Base-by-base conservation (phyloP, 2,329 filamentous ascomycete genomes). In the Phaeosphaeriaceae sp. region DNA sequence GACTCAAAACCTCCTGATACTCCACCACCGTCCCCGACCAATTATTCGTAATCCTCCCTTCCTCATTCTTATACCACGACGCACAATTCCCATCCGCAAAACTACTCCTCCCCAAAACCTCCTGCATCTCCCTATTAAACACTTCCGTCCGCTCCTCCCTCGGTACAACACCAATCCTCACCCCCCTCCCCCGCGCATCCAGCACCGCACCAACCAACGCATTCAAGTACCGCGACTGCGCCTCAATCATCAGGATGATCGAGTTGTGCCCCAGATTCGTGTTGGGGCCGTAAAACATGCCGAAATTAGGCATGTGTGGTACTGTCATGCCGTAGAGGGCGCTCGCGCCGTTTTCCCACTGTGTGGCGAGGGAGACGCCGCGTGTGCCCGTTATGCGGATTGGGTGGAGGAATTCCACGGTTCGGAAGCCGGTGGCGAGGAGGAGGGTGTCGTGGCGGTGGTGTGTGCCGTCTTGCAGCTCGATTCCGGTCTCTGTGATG, bases 191-290 rank as follows among this genome's bases (percentile, higher is more conserved):
- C 11, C 76, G 68, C 0, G 81, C 80, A 6, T 72, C 66, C 1
- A 83, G 72, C 1, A 86, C 75, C 6, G 78, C 73, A 0, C 63
- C 60, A 38, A 85, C 76, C 29, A 85, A 56, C 0, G 71, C 72
- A 50, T 77, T 81, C 48, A 85, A 76, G 59, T 84, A 85, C 2
- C 78, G 75, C 3, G 73, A 76, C 57, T 85, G 82, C 2, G 81
- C 77, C 60, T 85, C 83, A 52, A 85, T 83, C 82, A 84, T 85
- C n/a, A 84, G 72, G 54, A 85, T 81, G 57, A 85, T 84, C 45
- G 74, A 78, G 52, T 82, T 83, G 62, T 83, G 80, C 0, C 79
- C 82, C 46, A 80, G 71, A 15, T 74, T 74, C 2, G 80, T 84
- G 63, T 83, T 85, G 3, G 81, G 82, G 0, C 82, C 83, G 63